Percentiles rank a stretch among this genome's conserved stretches.
Conservation (phyloP, 164 flowering plant genomes). For the Stephania cephalantha region DNA sequence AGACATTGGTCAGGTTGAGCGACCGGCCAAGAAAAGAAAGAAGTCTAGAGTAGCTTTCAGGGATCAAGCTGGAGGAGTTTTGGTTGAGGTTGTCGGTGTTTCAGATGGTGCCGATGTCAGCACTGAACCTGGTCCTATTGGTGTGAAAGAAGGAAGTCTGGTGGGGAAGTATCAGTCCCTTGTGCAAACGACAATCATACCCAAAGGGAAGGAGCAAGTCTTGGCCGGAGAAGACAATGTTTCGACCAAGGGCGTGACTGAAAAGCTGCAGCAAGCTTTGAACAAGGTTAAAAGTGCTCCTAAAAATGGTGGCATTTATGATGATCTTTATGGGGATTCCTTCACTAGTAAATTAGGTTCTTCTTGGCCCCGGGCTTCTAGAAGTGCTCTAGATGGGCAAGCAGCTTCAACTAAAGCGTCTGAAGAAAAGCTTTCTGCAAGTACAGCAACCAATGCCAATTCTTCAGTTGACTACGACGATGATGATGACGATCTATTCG, state of each 20-base stretch:
- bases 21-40: slow-evolving; percentile 57
- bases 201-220: slow-evolving; percentile 65
- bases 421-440: slow-evolving; percentile 25
- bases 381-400: slow-evolving; percentile 22
- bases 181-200: slow-evolving; percentile 79
- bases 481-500: slow-evolving; percentile 81
- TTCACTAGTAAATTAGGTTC: slow-evolving; percentile 64
- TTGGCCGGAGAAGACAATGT: slow-evolving; percentile 35
- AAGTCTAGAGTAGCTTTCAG: slow-evolving; percentile 68
- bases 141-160: slow-evolving; percentile 96
- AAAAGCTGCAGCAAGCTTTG: slow-evolving; percentile 66
- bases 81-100: slow-evolving; percentile 84
- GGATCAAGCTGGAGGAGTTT: slow-evolving; percentile 88
- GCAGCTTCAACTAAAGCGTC: slow-evolving; percentile 21
- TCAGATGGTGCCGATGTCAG: slow-evolving; percentile 95
- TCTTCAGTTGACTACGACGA: slow-evolving; percentile 52
- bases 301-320: slow-evolving; percentile 66
- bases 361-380: slow-evolving; percentile 73
- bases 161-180: slow-evolving; percentile 96
- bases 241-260: slow-evolving; percentile 64
- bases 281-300: slow-evolving; percentile 68
- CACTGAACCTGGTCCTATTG: slow-evolving; percentile 94
- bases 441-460: slow-evolving; percentile 21
- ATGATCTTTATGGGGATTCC: slow-evolving; percentile 85
- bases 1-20: slow-evolving; percentile 23